Evolutionary conservation across 2,329 filamentous ascomycete genomes (phyloP).

Genomic region (Xylaria polymorpha): DNA sequence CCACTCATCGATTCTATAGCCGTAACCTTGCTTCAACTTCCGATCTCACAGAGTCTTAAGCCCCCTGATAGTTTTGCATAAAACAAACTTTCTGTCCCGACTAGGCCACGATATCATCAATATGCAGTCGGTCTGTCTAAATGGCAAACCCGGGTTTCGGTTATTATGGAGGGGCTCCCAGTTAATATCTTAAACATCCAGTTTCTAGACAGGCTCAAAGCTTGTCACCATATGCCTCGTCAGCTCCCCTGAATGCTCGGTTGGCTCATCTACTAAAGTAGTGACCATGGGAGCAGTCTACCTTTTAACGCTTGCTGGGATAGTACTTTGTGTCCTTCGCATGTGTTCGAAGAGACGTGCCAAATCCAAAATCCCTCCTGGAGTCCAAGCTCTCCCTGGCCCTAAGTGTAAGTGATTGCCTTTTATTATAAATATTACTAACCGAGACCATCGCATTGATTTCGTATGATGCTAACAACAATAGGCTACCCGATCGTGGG

Average conservation of each 20-base stretch:
- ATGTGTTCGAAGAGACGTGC: conserved; percentile 31
- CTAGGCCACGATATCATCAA: conserved; percentile 4
- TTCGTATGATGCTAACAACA: conserved; percentile 31
- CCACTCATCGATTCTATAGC: conserved; percentile 1
- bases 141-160: neutral
- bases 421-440: neutral
- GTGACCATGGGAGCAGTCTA: conserved; percentile 41
- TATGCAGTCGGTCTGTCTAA: neutral
- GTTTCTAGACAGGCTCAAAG: conserved; percentile 1
- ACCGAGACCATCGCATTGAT: neutral
- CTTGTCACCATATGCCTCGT: conserved; percentile 16
- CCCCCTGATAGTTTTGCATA: conserved; percentile 13
- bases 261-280: conserved; percentile 11
- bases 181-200: conserved; percentile 4
- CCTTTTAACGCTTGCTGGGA: conserved; percentile 35
- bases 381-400: conserved; percentile 45
- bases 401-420: conserved; percentile 45
- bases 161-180: neutral
- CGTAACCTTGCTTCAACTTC: conserved; percentile 14
- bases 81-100: conserved; percentile 18
- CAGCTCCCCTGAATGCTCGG: conserved; percentile 10
- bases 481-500: conserved; percentile 58
- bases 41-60: neutral
- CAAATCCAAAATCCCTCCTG: conserved; percentile 44
- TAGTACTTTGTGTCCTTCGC: conserved; percentile 40